phyloP scores from a whole-genome alignment of 129 eudicot species.

The Ambrosia trifida region DNA sequence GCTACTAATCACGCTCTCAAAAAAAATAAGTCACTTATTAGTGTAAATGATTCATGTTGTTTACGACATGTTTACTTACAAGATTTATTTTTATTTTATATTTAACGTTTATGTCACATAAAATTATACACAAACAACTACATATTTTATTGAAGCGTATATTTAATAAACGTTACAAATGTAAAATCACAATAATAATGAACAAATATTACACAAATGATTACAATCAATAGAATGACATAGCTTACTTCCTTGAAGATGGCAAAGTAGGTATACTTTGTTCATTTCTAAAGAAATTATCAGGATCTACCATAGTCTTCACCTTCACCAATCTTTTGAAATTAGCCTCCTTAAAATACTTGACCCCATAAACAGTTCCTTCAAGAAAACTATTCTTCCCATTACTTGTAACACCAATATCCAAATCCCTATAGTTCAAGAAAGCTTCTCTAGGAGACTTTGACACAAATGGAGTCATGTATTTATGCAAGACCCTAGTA shows the following conservation, averaged over 20 bases:
- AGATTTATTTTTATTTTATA: too few species aligned
- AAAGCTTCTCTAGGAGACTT: conserved; percentile 43
- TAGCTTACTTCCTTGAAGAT: conserved; percentile 27
- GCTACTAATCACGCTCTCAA: too few species aligned
- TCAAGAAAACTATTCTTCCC: conserved; percentile 31
- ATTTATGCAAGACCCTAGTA: conserved; percentile 27
- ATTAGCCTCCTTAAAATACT: conserved; percentile 33
- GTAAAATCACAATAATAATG: not conserved
- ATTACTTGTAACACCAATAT: conserved; percentile 34
- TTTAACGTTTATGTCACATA: too few species aligned
- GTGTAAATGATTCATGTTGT: too few species aligned
- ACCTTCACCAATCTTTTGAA: conserved; percentile 36
- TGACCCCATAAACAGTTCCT: conserved; percentile 32
- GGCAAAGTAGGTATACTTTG: conserved; percentile 40
- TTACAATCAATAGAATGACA: not conserved
- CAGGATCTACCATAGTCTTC: conserved; percentile 42
- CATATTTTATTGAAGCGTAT: not conserved
- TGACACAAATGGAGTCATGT: conserved; percentile 45
- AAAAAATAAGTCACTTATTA: too few species aligned
- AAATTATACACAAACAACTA: not conserved
- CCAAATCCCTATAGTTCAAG: conserved; percentile 43
- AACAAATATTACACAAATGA: not conserved
- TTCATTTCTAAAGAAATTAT: conserved; percentile 37
- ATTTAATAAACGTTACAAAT: not conserved
- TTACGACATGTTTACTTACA: too few species aligned